Evolutionary conservation across 768 basidiomycete species (phyloP).

Genomic region (Obba rivulosa): DNA sequence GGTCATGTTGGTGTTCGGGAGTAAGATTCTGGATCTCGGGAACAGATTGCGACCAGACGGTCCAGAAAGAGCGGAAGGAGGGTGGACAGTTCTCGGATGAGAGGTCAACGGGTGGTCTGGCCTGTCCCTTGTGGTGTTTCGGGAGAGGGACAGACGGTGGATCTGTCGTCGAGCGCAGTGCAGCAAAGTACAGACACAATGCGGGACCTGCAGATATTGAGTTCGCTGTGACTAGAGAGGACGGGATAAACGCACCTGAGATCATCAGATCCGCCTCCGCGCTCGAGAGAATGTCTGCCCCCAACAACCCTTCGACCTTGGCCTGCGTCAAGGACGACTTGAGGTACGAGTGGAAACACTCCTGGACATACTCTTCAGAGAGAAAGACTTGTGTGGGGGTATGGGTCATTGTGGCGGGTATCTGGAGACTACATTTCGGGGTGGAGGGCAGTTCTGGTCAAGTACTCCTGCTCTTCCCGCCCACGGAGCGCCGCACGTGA

Average conservation of each 20-base stretch:
- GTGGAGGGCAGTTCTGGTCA: too few relatives aligned
- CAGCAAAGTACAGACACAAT: slow-evolving; percentile 80
- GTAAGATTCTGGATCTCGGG: slow-evolving; percentile 55
- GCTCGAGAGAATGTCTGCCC: slow-evolving; percentile 65
- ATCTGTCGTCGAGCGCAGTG: slow-evolving; percentile 64
- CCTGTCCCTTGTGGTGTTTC: slow-evolving; percentile 35
- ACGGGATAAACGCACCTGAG: slow-evolving; percentile 46
- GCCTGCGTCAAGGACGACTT: slow-evolving; percentile 72
- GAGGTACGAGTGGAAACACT: slow-evolving; percentile 79
- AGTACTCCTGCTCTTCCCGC: too few relatives aligned
- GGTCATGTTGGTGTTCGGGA: slow-evolving; percentile 72
- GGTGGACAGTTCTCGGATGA: slow-evolving; percentile 66
- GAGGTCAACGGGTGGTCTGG: slow-evolving; percentile 47
- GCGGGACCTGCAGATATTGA: slow-evolving; percentile 49
- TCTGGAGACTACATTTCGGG: too few relatives aligned
- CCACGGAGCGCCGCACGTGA: too few relatives aligned
- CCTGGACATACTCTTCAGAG: slow-evolving; percentile 62
- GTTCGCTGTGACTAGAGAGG: background rate
- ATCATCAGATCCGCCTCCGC: slow-evolving; percentile 86
- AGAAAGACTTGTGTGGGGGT: slow-evolving; percentile 29
- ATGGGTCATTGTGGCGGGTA: too few relatives aligned
- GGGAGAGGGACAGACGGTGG: slow-evolving; percentile 83
- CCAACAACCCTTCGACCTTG: slow-evolving; percentile 68
- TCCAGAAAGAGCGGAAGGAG: slow-evolving; percentile 61
- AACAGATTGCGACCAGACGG: slow-evolving; percentile 67